These are phyloP conservation scores for Gymnopilus junonius DNA, from an alignment of 768 basidiomycete species.

Conservation along the genomic window DNA sequence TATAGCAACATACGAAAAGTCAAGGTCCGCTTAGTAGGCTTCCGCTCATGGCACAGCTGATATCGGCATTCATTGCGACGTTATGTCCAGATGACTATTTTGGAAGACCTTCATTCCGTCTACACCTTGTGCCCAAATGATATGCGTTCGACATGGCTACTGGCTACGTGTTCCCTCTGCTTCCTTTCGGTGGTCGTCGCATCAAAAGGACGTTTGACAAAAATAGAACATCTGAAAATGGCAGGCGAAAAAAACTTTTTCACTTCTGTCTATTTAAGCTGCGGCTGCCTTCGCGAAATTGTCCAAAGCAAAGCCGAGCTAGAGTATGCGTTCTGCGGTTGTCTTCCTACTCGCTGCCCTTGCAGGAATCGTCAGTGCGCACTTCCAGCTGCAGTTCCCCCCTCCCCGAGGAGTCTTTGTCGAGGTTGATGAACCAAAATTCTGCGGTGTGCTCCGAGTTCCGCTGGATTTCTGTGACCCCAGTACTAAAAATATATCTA, in stretches of 20 bases:
- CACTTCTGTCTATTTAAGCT: slow-evolving; percentile 7
- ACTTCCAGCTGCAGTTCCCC: slow-evolving; percentile 84
- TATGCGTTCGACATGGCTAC: no score
- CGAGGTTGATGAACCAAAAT: slow-evolving; percentile 56
- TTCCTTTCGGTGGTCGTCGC: neutral
- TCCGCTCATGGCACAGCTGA: no score
- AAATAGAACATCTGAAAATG: neutral
- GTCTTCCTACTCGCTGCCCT: slow-evolving; percentile 38
- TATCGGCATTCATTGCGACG: no score
- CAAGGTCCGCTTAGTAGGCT: no score
- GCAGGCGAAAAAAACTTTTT: slow-evolving; percentile 13
- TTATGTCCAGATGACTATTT: no score
- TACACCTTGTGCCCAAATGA: no score
- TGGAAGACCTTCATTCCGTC: no score
- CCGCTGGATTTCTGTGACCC: neutral
- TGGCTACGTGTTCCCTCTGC: no score
- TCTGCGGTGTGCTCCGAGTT: slow-evolving; percentile 58
- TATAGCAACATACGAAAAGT: no score
- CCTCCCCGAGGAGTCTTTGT: slow-evolving; percentile 71
- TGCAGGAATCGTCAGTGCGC: slow-evolving; percentile 57
- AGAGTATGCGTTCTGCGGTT: slow-evolving; percentile 33
- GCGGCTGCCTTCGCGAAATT: neutral
- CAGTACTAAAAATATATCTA: slow-evolving; percentile 27
- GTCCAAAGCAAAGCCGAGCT: neutral
- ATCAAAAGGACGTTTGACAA: neutral